These are phyloP conservation scores for Alternaria hordeiaustralica DNA, from an alignment of 2,329 filamentous ascomycete genomes.

Conservation along the genomic window DNA sequence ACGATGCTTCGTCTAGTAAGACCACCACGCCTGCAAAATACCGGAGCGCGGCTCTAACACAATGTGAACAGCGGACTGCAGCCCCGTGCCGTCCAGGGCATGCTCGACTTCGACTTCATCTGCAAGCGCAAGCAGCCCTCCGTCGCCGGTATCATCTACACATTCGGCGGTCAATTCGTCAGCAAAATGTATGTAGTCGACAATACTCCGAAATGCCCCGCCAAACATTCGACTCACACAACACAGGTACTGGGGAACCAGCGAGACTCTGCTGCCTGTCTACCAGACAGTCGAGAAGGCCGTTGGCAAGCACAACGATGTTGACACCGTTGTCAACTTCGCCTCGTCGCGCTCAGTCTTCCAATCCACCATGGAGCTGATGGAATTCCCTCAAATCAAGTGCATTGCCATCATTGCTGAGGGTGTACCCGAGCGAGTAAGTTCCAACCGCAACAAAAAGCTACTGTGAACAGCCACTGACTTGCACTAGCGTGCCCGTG, in stretches of 20 bases:
- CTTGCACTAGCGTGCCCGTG: slow-evolving; percentile 78
- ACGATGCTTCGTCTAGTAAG: slow-evolving; percentile 97
- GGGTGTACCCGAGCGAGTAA: slow-evolving; percentile 95
- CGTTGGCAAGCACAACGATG: slow-evolving; percentile 93
- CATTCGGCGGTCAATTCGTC: slow-evolving; percentile 99
- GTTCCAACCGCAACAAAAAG: slow-evolving; percentile 43
- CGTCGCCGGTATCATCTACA: slow-evolving; percentile 99
- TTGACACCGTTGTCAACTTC: slow-evolving; percentile 99
- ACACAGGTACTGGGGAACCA: slow-evolving; percentile 92
- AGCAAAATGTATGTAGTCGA: slow-evolving; percentile 83
- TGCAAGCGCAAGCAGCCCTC: slow-evolving; percentile 98
- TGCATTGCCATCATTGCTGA: slow-evolving; percentile 99
- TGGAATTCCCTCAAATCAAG: slow-evolving; percentile 96
- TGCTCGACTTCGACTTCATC: slow-evolving; percentile 99
- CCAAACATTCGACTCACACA: slow-evolving; percentile 21
- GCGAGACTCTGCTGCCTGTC: slow-evolving; percentile 96
- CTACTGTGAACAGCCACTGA: slow-evolving; percentile 11
- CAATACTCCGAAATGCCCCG: slow-evolving; percentile 3
- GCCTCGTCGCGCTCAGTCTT: slow-evolving; percentile 98
- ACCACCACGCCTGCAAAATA: slow-evolving; percentile 8
- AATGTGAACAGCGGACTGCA: slow-evolving; percentile 75
- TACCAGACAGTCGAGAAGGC: slow-evolving; percentile 95
- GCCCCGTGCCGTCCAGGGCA: slow-evolving; percentile 71
- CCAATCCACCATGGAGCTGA: slow-evolving; percentile 97
- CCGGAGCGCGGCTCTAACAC: slow-evolving; percentile 27